Base-by-base conservation (phyloP, 495 filamentous ascomycete species). In the Cercophora sp. region DNA sequence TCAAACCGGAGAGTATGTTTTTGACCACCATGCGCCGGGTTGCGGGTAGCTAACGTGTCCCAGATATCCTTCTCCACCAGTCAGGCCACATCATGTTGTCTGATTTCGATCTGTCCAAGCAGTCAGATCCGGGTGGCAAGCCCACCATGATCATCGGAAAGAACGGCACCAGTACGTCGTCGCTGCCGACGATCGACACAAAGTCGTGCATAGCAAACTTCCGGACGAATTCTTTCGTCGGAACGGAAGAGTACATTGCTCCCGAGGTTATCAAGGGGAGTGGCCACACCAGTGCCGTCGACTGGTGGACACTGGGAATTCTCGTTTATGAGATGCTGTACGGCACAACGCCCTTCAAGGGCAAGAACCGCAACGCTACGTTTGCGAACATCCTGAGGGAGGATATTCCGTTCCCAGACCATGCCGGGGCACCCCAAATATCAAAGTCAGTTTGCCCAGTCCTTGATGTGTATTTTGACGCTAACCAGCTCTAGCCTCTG, bases 1-100 rank as follows among this genome's bases (percentile, higher is more conserved):
- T 98, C 55, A 98, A 98, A 70, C 93, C 93, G 61, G 93, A 98
- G 71, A 98, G 92, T 95, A 81, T 46, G 86, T 75, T 36, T 31
- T 20, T 15, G 44, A 25, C 13, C 31, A 35, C 19, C 24, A 20
- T 36, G 9, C 29, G 4, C n/a, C 15, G 3, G 5, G 35, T 13
- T 26, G 20, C 15, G n/a, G 34, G 41, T 32, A 19, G 35, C 57
- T 64, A 48, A 59, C 55, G 16, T 42, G 10, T 55, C 22, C 26
- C 23, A 96, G 92, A 98, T 60, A 98, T 98, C 63, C 83, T 98
- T 6, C 83, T 98, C 1, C 93, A 98, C 66, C 93, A 98, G 69
- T 96, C 91, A 13, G 93, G 93, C 27, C 93, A 98, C 66, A 98
- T 98, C 64, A 98, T 98, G 93, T 81, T 98, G 67, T 97, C 94